phyloP scores from a whole-genome alignment of 208 protist species.

The Crithidia brevicula region DNA sequence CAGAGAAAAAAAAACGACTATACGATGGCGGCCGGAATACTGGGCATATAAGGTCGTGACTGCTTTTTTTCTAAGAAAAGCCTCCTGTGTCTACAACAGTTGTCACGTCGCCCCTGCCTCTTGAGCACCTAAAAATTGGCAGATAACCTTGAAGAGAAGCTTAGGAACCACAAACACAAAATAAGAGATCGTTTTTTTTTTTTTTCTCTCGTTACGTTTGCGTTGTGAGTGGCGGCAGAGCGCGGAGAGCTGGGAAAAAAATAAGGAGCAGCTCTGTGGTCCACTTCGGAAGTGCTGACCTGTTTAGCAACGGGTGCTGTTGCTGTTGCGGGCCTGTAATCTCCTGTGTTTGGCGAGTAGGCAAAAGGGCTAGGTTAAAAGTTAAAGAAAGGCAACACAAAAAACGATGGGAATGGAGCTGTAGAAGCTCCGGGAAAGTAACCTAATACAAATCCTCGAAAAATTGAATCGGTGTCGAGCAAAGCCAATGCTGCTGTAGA shows the following conservation, averaged over 20 bases:
- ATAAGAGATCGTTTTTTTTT: no score
- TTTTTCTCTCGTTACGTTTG: no score
- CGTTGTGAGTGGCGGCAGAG: background rate
- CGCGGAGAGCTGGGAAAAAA: background rate
- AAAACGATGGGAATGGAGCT: background rate
- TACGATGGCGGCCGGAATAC: background rate
- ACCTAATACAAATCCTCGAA: background rate
- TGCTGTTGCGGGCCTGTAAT: background rate
- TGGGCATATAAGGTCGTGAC: background rate
- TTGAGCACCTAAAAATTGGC: background rate
- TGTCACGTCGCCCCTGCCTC: background rate
- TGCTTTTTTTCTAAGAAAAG: no score
- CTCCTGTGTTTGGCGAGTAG: background rate
- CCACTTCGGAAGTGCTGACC: background rate
- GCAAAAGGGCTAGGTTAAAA: background rate
- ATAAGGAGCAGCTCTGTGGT: background rate
- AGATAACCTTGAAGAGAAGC: background rate
- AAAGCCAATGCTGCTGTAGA: no score
- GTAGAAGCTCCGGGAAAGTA: background rate
- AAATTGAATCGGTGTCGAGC: no score
- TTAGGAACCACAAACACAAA: background rate
- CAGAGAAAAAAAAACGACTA: constrained; percentile 3
- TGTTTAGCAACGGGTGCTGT: background rate
- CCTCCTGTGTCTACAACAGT: background rate
- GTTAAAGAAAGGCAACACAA: background rate